A percentile compares a stretch with the other conserved stretches of the same genome.
Evolutionary conservation across 192 early-diverging fungal species (phyloP).

Genomic region (Thamnidium elegans): DNA sequence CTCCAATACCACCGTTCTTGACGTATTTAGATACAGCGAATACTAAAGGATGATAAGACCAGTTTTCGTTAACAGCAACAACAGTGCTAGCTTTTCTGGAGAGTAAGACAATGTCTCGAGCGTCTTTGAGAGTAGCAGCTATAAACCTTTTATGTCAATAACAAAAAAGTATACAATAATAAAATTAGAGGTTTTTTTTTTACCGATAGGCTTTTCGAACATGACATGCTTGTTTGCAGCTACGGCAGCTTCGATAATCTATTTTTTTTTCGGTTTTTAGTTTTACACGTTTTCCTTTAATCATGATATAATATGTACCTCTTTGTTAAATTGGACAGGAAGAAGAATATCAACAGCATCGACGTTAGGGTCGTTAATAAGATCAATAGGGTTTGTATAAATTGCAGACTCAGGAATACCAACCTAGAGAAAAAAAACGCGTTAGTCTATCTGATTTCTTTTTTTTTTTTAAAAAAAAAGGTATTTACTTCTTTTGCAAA

Average conservation of each 20-base stretch:
- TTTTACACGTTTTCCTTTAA: neutral
- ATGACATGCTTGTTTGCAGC: slow-evolving; percentile 34
- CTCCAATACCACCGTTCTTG: slow-evolving; percentile 30
- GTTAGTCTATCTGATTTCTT: neutral
- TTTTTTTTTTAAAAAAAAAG: slow-evolving; percentile 13
- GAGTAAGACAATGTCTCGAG: slow-evolving; percentile 28
- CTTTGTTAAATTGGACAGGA: slow-evolving; percentile 36
- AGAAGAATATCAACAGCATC: slow-evolving; percentile 33
- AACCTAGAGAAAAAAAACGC: slow-evolving; percentile 26
- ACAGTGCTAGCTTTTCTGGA: slow-evolving; percentile 19
- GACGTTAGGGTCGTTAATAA: slow-evolving; percentile 33
- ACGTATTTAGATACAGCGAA: slow-evolving; percentile 28
- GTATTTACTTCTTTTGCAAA: slow-evolving; percentile 37
- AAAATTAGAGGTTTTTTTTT: no score
- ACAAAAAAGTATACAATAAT: no score
- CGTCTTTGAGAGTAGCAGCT: slow-evolving; percentile 34
- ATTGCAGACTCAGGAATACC: slow-evolving; percentile 33
- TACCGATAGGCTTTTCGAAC: slow-evolving; percentile 44
- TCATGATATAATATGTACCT: slow-evolving; percentile 7
- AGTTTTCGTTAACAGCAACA: slow-evolving; percentile 37
- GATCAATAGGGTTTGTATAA: slow-evolving; percentile 34
- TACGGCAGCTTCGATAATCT: slow-evolving; percentile 35
- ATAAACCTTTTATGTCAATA: no score
- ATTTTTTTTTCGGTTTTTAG: neutral
- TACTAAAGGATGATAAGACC: slow-evolving; percentile 28